Evolutionary conservation across 2,329 filamentous ascomycete species (phyloP).

Genomic region (Calycina herbarum): DNA sequence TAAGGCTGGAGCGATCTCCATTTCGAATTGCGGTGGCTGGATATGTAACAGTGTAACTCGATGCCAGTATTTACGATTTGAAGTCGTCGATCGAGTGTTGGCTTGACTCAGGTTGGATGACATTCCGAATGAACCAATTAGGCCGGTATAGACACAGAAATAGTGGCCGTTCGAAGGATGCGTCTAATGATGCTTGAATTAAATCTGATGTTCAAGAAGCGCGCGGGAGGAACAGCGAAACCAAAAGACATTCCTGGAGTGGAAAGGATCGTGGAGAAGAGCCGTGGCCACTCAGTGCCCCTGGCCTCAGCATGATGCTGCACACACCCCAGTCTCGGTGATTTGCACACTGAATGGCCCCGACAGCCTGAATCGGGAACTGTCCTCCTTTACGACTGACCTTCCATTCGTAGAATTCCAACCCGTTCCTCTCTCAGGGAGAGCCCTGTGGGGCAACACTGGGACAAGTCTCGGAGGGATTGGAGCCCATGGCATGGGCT

Average conservation of each 20-base stretch:
- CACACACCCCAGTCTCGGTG: constrained; percentile 8
- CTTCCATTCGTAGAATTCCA: neutral
- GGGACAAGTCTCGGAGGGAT: neutral
- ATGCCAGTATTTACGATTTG: neutral
- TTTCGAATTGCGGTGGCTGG: neutral
- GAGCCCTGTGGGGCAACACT: no score
- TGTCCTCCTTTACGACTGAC: neutral
- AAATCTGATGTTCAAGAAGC: neutral
- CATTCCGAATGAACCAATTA: no score
- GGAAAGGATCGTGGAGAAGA: constrained; percentile 5
- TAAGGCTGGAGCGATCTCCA: constrained; percentile 6
- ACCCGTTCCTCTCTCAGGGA: neutral
- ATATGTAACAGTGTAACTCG: neutral
- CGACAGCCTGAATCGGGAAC: constrained; percentile 8
- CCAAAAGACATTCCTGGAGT: neutral
- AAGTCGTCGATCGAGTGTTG: neutral
- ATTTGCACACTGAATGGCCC: constrained; percentile 4
- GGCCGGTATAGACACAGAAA: no score
- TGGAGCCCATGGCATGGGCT: neutral
- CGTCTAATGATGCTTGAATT: constrained; percentile 9
- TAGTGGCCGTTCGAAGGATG: neutral
- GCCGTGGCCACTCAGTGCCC: neutral
- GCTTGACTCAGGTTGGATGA: no score
- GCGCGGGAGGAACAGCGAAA: neutral
- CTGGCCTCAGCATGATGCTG: constrained; percentile 1